A percentile compares a stretch with the other conserved stretches of the same genome.
Conservation (phyloP, 257 asterid genomes). For the Schizonepeta tenuifolia region DNA sequence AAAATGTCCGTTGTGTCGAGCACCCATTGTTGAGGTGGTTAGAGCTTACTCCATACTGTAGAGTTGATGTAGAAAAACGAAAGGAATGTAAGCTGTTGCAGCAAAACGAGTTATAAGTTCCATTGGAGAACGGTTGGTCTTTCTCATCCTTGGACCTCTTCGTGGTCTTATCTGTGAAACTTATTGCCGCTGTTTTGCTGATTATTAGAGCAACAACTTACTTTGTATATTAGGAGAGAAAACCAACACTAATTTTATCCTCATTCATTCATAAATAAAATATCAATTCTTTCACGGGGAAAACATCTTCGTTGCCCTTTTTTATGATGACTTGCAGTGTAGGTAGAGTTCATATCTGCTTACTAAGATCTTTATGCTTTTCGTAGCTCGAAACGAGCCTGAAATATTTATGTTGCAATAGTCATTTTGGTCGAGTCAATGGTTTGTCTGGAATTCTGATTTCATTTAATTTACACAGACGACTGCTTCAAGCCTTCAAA, state of each 20-base stretch:
- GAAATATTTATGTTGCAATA: too few relatives aligned
- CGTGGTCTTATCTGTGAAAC: neutral
- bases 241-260: slow-evolving; percentile 44
- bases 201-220: slow-evolving; percentile 42
- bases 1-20: slow-evolving; percentile 91
- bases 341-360: neutral
- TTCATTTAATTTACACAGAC: neutral
- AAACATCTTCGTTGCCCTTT: neutral
- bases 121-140: slow-evolving; percentile 37
- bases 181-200: slow-evolving; percentile 41
- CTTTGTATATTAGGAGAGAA: slow-evolving; percentile 49
- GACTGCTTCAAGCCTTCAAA: neutral
- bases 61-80: slow-evolving; percentile 25
- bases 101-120: slow-evolving; percentile 12
- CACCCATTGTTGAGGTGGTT: slow-evolving; percentile 92
- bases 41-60: slow-evolving; percentile 92
- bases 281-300: slow-evolving; percentile 39
- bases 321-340: neutral
- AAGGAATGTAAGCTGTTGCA: slow-evolving; percentile 1
- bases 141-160: slow-evolving; percentile 40
- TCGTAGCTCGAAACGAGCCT: too few relatives aligned
- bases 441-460: neutral
- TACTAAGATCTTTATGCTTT: neutral
- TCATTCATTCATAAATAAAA: slow-evolving; percentile 61
- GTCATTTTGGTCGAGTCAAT: neutral